A percentile compares a stretch with the other conserved stretches of the same genome.
These are phyloP conservation scores for Polyporus arcularius DNA, from an alignment of 768 basidiomycete species.

Conservation along the genomic window DNA sequence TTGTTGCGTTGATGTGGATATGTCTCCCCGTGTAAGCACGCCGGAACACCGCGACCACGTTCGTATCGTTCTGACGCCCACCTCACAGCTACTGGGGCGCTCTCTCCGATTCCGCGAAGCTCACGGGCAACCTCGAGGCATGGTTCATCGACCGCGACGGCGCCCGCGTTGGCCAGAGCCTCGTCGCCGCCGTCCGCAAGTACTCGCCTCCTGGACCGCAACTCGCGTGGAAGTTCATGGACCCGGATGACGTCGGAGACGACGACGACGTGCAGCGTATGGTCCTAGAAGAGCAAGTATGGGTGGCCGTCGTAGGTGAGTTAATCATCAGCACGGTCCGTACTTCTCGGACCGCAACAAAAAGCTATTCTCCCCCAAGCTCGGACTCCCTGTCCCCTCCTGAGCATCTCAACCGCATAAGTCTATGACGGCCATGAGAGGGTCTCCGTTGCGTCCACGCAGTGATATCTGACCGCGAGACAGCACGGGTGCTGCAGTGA, in stretches of 20 bases:
- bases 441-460: too few relatives aligned
- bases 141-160: slow-evolving; percentile 44
- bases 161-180: slow-evolving; percentile 32
- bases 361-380: too few relatives aligned
- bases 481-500: too few relatives aligned
- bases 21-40: slow-evolving; percentile 40
- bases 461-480: too few relatives aligned
- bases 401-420: too few relatives aligned
- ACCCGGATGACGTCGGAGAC: slow-evolving; percentile 24
- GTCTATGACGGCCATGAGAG: too few relatives aligned
- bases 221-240: slow-evolving; percentile 27
- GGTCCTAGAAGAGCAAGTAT: slow-evolving; percentile 39
- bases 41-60: slow-evolving; percentile 4
- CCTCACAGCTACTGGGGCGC: slow-evolving; percentile 30
- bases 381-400: too few relatives aligned
- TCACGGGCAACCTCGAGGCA: slow-evolving; percentile 36
- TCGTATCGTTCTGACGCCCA: not conserved
- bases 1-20: slow-evolving; percentile 41
- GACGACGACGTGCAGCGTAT: slow-evolving; percentile 33
- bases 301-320: slow-evolving; percentile 45
- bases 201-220: slow-evolving; percentile 22
- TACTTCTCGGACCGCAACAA: too few relatives aligned
- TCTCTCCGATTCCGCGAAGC: slow-evolving; percentile 19
- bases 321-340: too few relatives aligned
- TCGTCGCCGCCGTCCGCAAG: slow-evolving; percentile 31